Percentiles rank a stretch among this genome's conserved stretches.
phyloP scores from a whole-genome alignment of 345 rosid genomes.

The Murraya paniculata region DNA sequence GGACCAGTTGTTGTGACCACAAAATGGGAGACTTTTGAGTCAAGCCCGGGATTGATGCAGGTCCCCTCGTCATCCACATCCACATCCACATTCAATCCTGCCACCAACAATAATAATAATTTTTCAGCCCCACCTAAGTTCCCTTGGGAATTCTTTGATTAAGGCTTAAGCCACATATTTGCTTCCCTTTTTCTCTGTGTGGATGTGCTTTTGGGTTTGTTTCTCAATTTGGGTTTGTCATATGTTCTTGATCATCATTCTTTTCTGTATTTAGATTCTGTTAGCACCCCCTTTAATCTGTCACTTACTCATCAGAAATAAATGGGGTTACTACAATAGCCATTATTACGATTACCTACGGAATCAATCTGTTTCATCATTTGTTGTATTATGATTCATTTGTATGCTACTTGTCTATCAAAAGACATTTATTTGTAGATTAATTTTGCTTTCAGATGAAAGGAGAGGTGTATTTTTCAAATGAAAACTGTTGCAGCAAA shows the following conservation, averaged over 20 bases:
- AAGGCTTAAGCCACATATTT: slow-evolving; percentile 22
- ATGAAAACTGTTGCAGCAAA: not conserved
- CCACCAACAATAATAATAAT: slow-evolving; percentile 15
- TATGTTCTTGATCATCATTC: slow-evolving; percentile 44
- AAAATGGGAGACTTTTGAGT: slow-evolving; percentile 94
- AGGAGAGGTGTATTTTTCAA: slow-evolving; percentile 2
- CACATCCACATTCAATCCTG: not conserved
- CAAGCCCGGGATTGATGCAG: slow-evolving; percentile 34
- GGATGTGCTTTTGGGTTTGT: slow-evolving; percentile 50
- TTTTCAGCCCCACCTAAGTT: slow-evolving; percentile 58
- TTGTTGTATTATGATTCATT: slow-evolving; percentile 16
- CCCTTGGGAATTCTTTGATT: slow-evolving; percentile 91
- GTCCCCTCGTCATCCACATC: slow-evolving; percentile 35
- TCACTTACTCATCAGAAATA: slow-evolving; percentile 42
- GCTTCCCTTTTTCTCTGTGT: slow-evolving; percentile 41
- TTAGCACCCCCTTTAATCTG: slow-evolving; percentile 33
- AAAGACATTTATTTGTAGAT: not conserved
- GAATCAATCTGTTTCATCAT: slow-evolving; percentile 8
- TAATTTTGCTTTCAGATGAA: slow-evolving; percentile 4
- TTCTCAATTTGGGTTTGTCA: slow-evolving; percentile 38
- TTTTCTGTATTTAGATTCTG: slow-evolving; percentile 81
- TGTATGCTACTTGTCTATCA: slow-evolving; percentile 17
- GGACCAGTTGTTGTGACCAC: slow-evolving; percentile 69
- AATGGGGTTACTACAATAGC: slow-evolving; percentile 44
- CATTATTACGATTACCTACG: slow-evolving; percentile 18